Conservation (phyloP, 1,139 yeast genomes). For the Yamadazyma sp. region DNA sequence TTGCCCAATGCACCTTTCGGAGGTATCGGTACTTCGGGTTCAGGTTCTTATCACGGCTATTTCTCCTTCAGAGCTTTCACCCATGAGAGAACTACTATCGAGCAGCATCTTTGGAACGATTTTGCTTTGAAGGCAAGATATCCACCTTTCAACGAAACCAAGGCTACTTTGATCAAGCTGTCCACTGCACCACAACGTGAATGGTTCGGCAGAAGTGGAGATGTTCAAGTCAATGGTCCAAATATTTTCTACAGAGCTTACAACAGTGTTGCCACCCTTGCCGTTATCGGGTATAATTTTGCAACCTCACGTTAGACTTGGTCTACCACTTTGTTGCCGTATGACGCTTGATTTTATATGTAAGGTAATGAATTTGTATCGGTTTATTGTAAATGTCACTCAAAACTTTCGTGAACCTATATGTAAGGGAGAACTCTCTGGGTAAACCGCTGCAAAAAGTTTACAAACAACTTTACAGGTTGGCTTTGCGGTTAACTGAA, state of each 20-base stretch:
- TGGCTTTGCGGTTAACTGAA: too few relatives aligned
- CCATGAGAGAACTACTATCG: conserved; percentile 70
- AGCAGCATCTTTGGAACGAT: conserved; percentile 71
- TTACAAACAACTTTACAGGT: too few relatives aligned
- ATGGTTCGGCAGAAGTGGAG: conserved; percentile 39
- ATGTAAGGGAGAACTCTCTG: too few relatives aligned
- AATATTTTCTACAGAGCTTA: conserved; percentile 31
- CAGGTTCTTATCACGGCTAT: conserved; percentile 78
- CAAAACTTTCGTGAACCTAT: too few relatives aligned
- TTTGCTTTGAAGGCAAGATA: conserved; percentile 58
- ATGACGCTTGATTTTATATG: not conserved
- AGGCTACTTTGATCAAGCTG: conserved; percentile 27
- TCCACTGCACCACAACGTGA: conserved; percentile 21
- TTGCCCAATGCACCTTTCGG: conserved; percentile 84
- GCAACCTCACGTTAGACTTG: too few relatives aligned
- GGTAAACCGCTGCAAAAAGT: too few relatives aligned
- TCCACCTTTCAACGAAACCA: conserved; percentile 56
- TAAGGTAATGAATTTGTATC: not conserved
- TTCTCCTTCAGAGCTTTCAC: conserved; percentile 73
- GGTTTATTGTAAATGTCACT: too few relatives aligned
- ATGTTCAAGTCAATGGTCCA: conserved; percentile 40
- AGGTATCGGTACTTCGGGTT: conserved; percentile 84
- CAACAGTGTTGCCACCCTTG: conserved; percentile 25
- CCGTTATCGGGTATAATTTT: conserved; percentile 14
- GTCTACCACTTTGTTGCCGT: too few relatives aligned